These are phyloP conservation scores for Phragmites australis DNA, from an alignment of 176 grass and related monocot species.

Conservation along the genomic window DNA sequence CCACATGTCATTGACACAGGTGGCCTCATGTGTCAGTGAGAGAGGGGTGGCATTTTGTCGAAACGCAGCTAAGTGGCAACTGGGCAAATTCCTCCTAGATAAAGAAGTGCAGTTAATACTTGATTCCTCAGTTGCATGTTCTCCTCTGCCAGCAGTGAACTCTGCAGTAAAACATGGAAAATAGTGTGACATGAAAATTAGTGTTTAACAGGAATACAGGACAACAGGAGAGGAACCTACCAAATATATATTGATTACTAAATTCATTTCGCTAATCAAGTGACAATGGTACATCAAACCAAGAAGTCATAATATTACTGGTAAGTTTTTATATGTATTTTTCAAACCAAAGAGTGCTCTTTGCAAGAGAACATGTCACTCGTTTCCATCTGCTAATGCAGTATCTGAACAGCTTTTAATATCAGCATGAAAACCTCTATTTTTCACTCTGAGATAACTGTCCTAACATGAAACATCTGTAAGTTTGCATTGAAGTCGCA, in stretches of 20 bases:
- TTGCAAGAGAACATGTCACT: background rate
- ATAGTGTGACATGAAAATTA: constrained; percentile 31
- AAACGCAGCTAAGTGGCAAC: no score
- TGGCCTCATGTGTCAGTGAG: no score
- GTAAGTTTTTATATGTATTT: background rate
- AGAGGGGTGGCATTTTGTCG: no score
- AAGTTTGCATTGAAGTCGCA: background rate
- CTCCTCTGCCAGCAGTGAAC: constrained; percentile 66
- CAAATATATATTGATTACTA: background rate
- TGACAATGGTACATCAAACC: background rate
- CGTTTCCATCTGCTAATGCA: background rate
- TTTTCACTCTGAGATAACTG: background rate
- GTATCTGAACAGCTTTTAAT: constrained; percentile 6
- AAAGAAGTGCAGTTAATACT: constrained; percentile 46
- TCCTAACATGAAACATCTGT: background rate
- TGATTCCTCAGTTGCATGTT: constrained; percentile 74
- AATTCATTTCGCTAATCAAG: background rate
- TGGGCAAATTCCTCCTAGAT: no score
- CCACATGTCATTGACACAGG: no score
- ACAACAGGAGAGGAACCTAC: background rate
- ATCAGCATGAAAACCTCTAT: background rate
- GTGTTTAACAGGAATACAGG: background rate
- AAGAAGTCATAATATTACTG: background rate
- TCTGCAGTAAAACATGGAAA: constrained; percentile 42
- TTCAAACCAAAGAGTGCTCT: background rate